Evolutionary conservation across 805 yeast species (phyloP).

Genomic region (Debaryomyces prosopidis): DNA sequence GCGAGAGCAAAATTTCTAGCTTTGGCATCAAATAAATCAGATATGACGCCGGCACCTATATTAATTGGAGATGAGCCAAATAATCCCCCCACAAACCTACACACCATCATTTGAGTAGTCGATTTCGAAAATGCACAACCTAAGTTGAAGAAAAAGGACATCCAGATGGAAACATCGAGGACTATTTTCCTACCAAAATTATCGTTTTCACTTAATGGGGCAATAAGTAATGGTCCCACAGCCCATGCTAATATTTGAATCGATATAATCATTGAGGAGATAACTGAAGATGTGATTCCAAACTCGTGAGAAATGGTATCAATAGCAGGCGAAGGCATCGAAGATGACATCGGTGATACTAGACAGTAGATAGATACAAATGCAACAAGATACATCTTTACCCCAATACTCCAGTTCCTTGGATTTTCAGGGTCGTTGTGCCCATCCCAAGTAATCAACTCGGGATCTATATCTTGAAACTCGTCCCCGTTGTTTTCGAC

Average conservation of each 20-base stretch:
- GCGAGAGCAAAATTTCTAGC: constrained; percentile 36
- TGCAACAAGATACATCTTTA: constrained; percentile 21
- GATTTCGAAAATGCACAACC: constrained; percentile 37
- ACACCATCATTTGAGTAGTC: constrained; percentile 33
- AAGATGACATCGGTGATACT: constrained; percentile 42
- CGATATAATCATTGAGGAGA: constrained; percentile 33
- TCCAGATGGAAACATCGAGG: constrained; percentile 34
- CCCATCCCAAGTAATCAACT: constrained; percentile 36
- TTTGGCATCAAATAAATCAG: constrained; percentile 36
- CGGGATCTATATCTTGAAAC: constrained; percentile 34
- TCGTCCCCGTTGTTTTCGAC: constrained; percentile 32
- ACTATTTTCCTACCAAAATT: constrained; percentile 36
- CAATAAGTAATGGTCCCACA: constrained; percentile 38
- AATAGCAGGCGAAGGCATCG: constrained; percentile 40
- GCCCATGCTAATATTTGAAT: constrained; percentile 42
- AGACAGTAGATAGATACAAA: constrained; percentile 38
- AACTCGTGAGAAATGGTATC: constrained; percentile 28
- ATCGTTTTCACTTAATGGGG: constrained; percentile 40
- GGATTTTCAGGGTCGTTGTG: constrained; percentile 34
- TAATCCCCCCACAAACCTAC: constrained; percentile 36
- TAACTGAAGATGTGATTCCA: constrained; percentile 21
- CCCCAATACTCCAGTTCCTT: constrained; percentile 29
- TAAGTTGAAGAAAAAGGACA: constrained; percentile 32
- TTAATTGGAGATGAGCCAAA: constrained; percentile 40
- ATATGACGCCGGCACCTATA: constrained; percentile 40